phyloP scores from a whole-genome alignment of 441 rosid species.

The Manihot esculenta region DNA sequence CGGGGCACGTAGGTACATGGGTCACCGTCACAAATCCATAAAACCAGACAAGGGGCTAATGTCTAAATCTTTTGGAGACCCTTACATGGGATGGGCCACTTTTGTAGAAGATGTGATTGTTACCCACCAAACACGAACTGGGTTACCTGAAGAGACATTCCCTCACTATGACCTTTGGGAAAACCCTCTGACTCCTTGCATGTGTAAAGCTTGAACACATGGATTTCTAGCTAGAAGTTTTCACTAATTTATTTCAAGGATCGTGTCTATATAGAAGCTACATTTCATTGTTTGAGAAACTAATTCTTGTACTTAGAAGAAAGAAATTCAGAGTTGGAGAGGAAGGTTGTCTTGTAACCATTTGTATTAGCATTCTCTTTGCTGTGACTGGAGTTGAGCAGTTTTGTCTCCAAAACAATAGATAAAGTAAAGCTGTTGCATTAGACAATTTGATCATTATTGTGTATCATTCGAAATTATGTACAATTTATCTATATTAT shows the following conservation, averaged over 20 bases:
- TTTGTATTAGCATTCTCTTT: not conserved
- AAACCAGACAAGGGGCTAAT: conserved; percentile 98
- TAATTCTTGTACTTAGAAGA: conserved; percentile 14
- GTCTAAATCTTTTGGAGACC: conserved; percentile 99
- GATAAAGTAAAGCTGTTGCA: conserved; percentile 19
- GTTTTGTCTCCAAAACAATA: conserved; percentile 23
- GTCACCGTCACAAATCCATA: conserved; percentile 87
- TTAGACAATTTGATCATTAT: conserved; percentile 8
- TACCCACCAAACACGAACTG: conserved; percentile 93
- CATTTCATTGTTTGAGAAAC: conserved; percentile 11
- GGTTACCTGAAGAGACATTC: conserved; percentile 96
- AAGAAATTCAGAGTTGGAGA: conserved; percentile 6
- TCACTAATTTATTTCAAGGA: conserved; percentile 21
- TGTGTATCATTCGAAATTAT: conserved; percentile 15
- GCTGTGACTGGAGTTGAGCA: not conserved
- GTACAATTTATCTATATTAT: no score
- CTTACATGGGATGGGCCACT: conserved; percentile 96
- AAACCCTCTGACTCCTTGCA: conserved; percentile 96
- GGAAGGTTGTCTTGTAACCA: conserved; percentile 5
- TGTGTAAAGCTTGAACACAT: conserved; percentile 81
- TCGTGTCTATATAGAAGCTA: conserved; percentile 19
- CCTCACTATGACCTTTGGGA: conserved; percentile 99
- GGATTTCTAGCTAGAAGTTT: conserved; percentile 14
- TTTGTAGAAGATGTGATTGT: conserved; percentile 92
- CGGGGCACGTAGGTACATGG: conserved; percentile 95